Evolutionary conservation across 1,284 basidiomycete genomes (phyloP).

Genomic region (Coriolopsis trogii): DNA sequence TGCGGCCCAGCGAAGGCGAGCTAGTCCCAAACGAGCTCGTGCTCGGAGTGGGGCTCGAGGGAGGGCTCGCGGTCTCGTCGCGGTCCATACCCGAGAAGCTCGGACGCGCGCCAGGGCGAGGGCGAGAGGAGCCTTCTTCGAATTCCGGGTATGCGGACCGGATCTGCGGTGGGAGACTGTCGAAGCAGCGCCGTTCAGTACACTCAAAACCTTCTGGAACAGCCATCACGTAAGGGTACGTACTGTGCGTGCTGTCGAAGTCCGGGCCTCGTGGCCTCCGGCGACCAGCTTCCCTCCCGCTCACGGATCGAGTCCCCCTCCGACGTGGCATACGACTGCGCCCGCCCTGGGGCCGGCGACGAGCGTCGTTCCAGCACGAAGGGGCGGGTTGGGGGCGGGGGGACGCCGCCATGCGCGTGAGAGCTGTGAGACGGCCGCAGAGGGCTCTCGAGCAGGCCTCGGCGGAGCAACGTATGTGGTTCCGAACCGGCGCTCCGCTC

Average conservation of each 20-base stretch:
- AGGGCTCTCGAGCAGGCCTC: neutral
- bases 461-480: neutral
- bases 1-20: constrained; percentile 6
- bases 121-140: constrained; percentile 10
- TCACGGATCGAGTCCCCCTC: neutral
- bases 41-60: constrained; percentile 20
- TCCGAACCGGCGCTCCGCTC: constrained; percentile 2
- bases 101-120: neutral
- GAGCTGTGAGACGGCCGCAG: neutral
- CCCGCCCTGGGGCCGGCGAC: neutral
- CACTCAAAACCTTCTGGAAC: neutral
- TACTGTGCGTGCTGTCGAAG: neutral
- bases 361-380: neutral
- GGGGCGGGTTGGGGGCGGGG: neutral
- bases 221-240: neutral
- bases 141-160: constrained; percentile 10
- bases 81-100: neutral
- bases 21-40: constrained; percentile 10
- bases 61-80: constrained; percentile 8
- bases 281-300: constrained; percentile 2
- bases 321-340: neutral
- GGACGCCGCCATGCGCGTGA: neutral
- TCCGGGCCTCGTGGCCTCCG: neutral
- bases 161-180: neutral
- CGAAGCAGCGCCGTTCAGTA: neutral